Conservation (phyloP, 139 green algal species). For the Ostreobium quekettii region DNA sequence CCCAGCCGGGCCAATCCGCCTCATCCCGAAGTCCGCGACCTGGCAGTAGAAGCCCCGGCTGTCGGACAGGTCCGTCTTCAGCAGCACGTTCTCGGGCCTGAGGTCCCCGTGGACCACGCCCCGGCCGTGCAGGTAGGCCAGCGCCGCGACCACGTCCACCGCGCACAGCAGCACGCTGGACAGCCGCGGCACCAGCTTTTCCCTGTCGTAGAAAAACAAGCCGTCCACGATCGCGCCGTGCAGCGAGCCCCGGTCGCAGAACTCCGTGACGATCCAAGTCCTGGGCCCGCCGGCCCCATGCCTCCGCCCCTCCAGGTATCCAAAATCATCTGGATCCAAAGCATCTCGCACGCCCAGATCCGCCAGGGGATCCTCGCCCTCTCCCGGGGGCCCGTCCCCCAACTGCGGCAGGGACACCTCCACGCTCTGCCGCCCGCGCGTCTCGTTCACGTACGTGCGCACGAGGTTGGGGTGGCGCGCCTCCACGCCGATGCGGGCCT, state of each 20-base stretch:
- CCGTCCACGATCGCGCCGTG: neutral
- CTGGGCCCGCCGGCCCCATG: constrained; percentile 4
- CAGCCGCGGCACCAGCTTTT: neutral
- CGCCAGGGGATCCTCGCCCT: too few species aligned
- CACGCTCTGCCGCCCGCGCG: neutral
- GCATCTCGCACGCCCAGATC: too few species aligned
- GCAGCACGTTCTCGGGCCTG: constrained; percentile 65
- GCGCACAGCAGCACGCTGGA: neutral
- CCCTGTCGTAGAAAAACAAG: neutral
- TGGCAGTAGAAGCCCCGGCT: constrained; percentile 43
- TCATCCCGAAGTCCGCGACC: constrained; percentile 40
- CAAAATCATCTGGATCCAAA: constrained; percentile 18
- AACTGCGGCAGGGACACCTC: too few species aligned
- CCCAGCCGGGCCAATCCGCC: constrained; percentile 23
- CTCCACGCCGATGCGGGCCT: neutral
- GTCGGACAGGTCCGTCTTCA: constrained; percentile 33
- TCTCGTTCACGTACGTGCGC: constrained; percentile 14
- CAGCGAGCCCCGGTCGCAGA: constrained; percentile 12
- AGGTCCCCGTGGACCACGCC: constrained; percentile 59
- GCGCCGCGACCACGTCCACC: constrained; percentile 23
- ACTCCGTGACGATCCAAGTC: constrained; percentile 18
- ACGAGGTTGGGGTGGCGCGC: constrained; percentile 14
- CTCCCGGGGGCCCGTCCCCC: too few species aligned
- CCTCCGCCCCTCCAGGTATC: constrained; percentile 8
- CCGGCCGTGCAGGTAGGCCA: constrained; percentile 42